Percentiles rank a stretch among this genome's conserved stretches.
Conservation (phyloP, 2,329 filamentous ascomycete species). For the Colletotrichum sp. region DNA sequence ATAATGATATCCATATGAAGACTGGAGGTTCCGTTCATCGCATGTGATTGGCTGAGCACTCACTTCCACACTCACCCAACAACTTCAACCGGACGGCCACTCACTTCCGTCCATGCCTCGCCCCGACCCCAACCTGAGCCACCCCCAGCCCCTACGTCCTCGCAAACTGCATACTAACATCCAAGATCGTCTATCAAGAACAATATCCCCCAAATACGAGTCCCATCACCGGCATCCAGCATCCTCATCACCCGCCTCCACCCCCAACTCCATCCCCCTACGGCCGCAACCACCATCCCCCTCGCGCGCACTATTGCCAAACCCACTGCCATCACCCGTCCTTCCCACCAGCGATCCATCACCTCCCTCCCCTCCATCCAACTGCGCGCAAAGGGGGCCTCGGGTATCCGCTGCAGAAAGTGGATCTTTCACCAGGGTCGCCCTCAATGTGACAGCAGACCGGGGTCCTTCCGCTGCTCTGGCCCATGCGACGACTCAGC, state of each 20-base stretch:
- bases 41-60: neutral
- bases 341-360: neutral
- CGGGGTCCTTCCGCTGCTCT: neutral
- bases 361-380: neutral
- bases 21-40: neutral
- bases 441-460: neutral
- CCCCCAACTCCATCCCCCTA: neutral
- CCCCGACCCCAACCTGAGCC: neutral
- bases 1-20: neutral
- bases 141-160: neutral
- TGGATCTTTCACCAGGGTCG: neutral
- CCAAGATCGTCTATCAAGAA: neutral
- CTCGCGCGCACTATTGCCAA: neutral
- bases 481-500: neutral
- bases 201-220: neutral
- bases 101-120: accelerated
- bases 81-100: neutral
- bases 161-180: neutral
- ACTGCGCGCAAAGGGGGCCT: neutral
- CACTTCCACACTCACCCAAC: neutral
- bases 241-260: neutral
- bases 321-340: neutral
- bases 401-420: neutral
- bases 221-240: neutral
- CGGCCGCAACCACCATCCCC: neutral